Evolutionary conservation across 1,139 yeast species (phyloP).

Genomic region (Yamadazyma aaseri): DNA sequence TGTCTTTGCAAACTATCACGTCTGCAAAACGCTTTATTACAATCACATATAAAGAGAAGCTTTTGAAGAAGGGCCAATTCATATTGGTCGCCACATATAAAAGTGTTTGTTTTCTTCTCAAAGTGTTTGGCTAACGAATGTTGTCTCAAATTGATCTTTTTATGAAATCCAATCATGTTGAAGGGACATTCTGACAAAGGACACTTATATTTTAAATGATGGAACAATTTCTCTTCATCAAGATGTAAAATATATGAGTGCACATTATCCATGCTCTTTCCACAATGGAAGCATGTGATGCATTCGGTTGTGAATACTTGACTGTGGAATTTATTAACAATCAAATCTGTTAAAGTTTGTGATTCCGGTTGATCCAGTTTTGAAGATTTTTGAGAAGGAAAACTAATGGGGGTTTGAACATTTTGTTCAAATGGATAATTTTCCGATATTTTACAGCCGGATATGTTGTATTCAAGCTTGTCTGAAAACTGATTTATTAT

Average conservation of each 20-base stretch:
- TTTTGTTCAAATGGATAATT: too few species aligned
- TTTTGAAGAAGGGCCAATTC: slow-evolving; percentile 10
- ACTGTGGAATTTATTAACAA: neutral
- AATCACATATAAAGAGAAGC: slow-evolving; percentile 20
- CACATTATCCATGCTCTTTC: slow-evolving; percentile 3
- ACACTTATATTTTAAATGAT: slow-evolving; percentile 29
- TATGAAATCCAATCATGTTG: slow-evolving; percentile 55
- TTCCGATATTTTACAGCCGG: neutral
- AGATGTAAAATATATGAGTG: slow-evolving; percentile 11
- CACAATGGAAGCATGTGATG: slow-evolving; percentile 12
- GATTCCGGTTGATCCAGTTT: neutral
- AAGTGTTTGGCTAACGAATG: slow-evolving; percentile 57
- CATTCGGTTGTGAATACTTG: neutral
- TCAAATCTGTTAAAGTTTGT: slow-evolving; percentile 1
- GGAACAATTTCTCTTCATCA: slow-evolving; percentile 10
- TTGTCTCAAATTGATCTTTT: slow-evolving; percentile 55
- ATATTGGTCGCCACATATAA: slow-evolving; percentile 7
- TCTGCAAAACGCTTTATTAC: slow-evolving; percentile 52
- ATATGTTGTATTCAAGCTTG: neutral
- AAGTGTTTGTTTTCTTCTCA: slow-evolving; percentile 3
- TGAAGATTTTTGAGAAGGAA: neutral
- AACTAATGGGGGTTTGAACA: neutral
- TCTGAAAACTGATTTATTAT: too few species aligned
- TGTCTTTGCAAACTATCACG: slow-evolving; percentile 57
- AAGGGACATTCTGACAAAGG: slow-evolving; percentile 59